A percentile compares a stretch with the other conserved stretches of the same genome.
These are phyloP conservation scores for Halophytophthora polymorphica DNA, from an alignment of 352 stramenopile genomes.

Conservation along the genomic window DNA sequence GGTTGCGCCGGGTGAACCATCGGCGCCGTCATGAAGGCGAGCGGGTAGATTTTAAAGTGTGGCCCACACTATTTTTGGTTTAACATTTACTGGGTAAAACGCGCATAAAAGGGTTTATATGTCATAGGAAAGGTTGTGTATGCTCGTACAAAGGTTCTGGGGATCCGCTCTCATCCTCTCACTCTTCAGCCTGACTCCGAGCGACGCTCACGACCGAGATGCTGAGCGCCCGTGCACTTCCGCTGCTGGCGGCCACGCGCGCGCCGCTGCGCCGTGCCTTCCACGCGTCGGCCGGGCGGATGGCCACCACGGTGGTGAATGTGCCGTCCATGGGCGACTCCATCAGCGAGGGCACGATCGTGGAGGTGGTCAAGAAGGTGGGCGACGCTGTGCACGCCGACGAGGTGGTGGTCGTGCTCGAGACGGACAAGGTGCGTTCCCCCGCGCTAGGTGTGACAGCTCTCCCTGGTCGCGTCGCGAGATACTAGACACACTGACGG, in stretches of 20 bases:
- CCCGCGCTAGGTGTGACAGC: background rate
- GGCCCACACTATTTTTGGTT: too few species aligned
- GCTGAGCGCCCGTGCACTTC: conserved; percentile 15
- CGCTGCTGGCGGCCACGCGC: conserved; percentile 4
- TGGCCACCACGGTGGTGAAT: conserved; percentile 73
- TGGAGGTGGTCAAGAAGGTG: conserved; percentile 92
- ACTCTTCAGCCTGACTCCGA: too few species aligned
- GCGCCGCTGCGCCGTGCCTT: conserved; percentile 31
- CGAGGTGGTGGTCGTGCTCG: conserved; percentile 97
- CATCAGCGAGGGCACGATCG: conserved; percentile 98
- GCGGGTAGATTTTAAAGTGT: too few species aligned
- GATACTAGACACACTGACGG: too few species aligned
- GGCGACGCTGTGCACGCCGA: conserved; percentile 94
- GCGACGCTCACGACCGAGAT: too few species aligned
- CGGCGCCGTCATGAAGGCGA: too few species aligned
- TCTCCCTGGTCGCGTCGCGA: background rate
- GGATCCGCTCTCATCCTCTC: too few species aligned
- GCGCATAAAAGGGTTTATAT: too few species aligned
- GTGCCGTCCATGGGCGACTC: conserved; percentile 93
- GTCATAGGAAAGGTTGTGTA: too few species aligned
- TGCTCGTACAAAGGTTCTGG: too few species aligned
- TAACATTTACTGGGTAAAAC: too few species aligned
- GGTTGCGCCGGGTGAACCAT: too few species aligned
- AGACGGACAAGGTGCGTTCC: conserved; percentile 97
- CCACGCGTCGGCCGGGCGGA: conserved; percentile 37